A percentile compares a stretch with the other conserved stretches of the same genome.
Evolutionary conservation across 2,329 filamentous ascomycete species (phyloP).

Genomic region (Rugonectria rugulosa): DNA sequence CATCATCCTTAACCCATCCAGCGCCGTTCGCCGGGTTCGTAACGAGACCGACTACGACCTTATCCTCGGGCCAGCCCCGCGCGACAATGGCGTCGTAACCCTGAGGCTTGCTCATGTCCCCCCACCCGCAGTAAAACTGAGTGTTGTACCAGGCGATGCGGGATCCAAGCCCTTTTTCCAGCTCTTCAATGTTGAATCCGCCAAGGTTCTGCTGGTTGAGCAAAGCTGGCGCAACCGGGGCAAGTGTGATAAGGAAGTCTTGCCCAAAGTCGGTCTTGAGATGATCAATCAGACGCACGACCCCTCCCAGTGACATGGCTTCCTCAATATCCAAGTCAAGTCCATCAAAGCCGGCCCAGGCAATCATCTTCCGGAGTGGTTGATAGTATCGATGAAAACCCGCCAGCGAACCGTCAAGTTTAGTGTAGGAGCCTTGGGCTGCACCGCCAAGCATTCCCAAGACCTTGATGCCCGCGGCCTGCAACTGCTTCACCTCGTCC

Average conservation of each 20-base stretch:
- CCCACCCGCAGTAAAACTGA: slow-evolving; percentile 91
- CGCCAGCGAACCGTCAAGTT: slow-evolving; percentile 61
- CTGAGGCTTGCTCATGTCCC: slow-evolving; percentile 53
- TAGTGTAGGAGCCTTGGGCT: slow-evolving; percentile 71
- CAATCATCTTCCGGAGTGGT: slow-evolving; percentile 70
- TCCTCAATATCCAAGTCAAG: slow-evolving; percentile 83
- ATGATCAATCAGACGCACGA: slow-evolving; percentile 70
- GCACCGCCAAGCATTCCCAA: slow-evolving; percentile 87
- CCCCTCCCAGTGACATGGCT: slow-evolving; percentile 69
- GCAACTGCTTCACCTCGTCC: slow-evolving; percentile 75
- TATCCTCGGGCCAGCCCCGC: slow-evolving; percentile 72
- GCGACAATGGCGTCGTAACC: slow-evolving; percentile 57
- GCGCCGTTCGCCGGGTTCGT: slow-evolving; percentile 75
- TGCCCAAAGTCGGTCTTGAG: slow-evolving; percentile 72
- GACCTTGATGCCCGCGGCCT: slow-evolving; percentile 76
- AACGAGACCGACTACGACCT: slow-evolving; percentile 79
- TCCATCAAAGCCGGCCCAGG: slow-evolving; percentile 67
- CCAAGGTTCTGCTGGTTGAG: slow-evolving; percentile 67
- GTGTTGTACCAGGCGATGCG: slow-evolving; percentile 84
- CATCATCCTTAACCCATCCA: slow-evolving; percentile 54
- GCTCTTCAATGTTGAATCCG: slow-evolving; percentile 77
- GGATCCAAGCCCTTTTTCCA: slow-evolving; percentile 69
- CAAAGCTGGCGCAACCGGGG: slow-evolving; percentile 78
- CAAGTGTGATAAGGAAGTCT: slow-evolving; percentile 77
- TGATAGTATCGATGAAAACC: slow-evolving; percentile 77